Conservation (phyloP, 345 rosid genomes). For the Eucalyptus marginata region DNA sequence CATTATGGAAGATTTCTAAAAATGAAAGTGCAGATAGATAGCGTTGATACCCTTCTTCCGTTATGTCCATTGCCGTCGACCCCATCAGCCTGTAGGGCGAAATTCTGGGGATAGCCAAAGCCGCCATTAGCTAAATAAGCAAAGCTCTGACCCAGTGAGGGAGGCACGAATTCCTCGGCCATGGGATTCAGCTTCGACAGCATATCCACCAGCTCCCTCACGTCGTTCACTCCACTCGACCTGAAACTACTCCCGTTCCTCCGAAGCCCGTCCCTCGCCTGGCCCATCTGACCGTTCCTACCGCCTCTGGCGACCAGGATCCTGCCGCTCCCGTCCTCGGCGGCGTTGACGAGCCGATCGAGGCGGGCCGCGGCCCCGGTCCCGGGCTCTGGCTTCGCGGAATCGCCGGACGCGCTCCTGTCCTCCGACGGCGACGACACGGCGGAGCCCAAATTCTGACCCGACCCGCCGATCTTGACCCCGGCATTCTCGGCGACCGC, state of each 20-base stretch:
- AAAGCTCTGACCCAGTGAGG: constrained; percentile 29
- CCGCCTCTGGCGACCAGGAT: constrained; percentile 9
- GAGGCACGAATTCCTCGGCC: constrained; percentile 96
- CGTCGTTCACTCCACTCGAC: constrained; percentile 29
- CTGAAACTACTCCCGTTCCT: not conserved
- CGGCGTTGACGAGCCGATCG: not conserved
- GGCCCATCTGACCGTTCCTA: constrained; percentile 7
- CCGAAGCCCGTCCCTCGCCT: not conserved
- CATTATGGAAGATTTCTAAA: not conserved
- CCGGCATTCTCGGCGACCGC: constrained; percentile 95
- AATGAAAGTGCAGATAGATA: not conserved
- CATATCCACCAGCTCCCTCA: constrained; percentile 71
- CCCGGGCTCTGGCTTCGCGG: constrained; percentile 36
- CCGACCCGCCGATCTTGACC: constrained; percentile 48
- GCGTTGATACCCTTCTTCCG: constrained; percentile 51
- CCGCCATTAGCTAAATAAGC: constrained; percentile 27
- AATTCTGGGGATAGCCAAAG: constrained; percentile 50
- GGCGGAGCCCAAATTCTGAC: constrained; percentile 48
- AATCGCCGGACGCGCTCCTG: constrained; percentile 27
- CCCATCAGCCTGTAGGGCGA: constrained; percentile 24
- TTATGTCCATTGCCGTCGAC: constrained; percentile 41
- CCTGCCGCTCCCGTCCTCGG: constrained; percentile 4
- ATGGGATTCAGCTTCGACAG: constrained; percentile 86
- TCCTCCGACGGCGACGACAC: constrained; percentile 11
- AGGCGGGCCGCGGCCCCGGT: constrained; percentile 9